These are phyloP conservation scores for Canavalia ensiformis DNA, from an alignment of 306 rosid genomes.

Conservation along the genomic window DNA sequence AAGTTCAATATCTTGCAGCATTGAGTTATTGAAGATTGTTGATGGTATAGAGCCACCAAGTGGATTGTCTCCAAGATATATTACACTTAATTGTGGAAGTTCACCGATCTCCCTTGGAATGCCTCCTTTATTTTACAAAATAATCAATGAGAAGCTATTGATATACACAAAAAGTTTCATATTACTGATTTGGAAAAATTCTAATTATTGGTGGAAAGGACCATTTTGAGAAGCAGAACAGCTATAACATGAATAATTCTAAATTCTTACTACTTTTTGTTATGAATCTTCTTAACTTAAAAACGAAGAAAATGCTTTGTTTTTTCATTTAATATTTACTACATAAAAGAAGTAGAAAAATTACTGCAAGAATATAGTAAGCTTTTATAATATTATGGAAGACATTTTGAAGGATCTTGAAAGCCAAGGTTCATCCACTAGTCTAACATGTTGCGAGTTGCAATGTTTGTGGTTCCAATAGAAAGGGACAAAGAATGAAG, in stretches of 20 bases:
- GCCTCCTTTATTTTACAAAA: constrained; percentile 31
- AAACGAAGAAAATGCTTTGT: too few relatives aligned
- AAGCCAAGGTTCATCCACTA: neutral
- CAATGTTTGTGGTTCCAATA: neutral
- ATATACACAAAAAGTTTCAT: neutral
- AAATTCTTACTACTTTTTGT: too few relatives aligned
- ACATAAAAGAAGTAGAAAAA: too few relatives aligned
- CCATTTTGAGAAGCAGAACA: neutral
- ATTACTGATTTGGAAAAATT: neutral
- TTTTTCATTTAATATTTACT: too few relatives aligned
- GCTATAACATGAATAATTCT: too few relatives aligned
- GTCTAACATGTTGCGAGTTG: neutral
- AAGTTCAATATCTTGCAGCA: constrained; percentile 23
- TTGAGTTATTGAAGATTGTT: constrained; percentile 36
- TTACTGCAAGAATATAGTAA: neutral
- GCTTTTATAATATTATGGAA: neutral
- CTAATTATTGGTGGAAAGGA: neutral
- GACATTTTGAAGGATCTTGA: neutral
- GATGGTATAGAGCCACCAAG: constrained; percentile 38
- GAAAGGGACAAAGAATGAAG: neutral
- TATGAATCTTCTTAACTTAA: too few relatives aligned
- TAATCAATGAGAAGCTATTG: neutral
- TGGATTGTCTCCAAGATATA: constrained; percentile 17
- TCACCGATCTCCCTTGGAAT: constrained; percentile 42
- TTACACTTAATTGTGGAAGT: neutral